Conservation (phyloP, 2,329 filamentous ascomycete species). For the Aureobasidium leucospermi region DNA sequence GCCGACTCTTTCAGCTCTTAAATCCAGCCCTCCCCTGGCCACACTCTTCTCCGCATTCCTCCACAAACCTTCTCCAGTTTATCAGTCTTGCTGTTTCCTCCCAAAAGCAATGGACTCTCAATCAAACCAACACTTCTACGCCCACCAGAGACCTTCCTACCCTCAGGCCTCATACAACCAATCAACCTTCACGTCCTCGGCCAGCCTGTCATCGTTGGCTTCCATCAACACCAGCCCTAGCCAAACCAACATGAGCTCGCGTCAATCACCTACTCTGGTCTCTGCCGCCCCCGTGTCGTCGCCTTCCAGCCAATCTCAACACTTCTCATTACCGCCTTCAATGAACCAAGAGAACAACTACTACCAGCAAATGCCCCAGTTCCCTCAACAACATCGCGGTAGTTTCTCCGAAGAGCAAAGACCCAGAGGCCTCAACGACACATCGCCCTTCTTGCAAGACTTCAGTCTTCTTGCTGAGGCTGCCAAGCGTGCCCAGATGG, state of each 20-base stretch:
- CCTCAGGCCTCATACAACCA: slow-evolving; percentile 26
- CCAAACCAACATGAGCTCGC: slow-evolving; percentile 18
- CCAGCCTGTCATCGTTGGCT: slow-evolving; percentile 34
- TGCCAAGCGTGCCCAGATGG: slow-evolving; percentile 86
- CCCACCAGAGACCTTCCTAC: slow-evolving; percentile 27
- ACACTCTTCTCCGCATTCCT: slow-evolving; percentile 12
- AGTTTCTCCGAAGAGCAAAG: slow-evolving; percentile 19
- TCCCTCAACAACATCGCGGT: slow-evolving; percentile 22
- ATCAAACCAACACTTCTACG: slow-evolving; percentile 10
- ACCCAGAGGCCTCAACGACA: slow-evolving; percentile 33
- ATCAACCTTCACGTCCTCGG: slow-evolving; percentile 35
- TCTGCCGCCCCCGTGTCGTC: slow-evolving; percentile 28
- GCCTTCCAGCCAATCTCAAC: slow-evolving; percentile 26
- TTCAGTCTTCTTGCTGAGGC: slow-evolving; percentile 86
- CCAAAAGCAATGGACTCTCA: slow-evolving; percentile 12
- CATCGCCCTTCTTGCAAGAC: slow-evolving; percentile 64
- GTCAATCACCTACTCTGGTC: slow-evolving; percentile 27
- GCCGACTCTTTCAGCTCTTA: slow-evolving; percentile 1
- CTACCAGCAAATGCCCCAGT: slow-evolving; percentile 22
- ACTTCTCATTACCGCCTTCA: slow-evolving; percentile 20
- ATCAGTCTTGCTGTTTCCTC: neutral
- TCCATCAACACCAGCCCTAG: slow-evolving; percentile 21
- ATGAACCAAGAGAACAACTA: slow-evolving; percentile 21
- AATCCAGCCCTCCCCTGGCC: slow-evolving; percentile 4
- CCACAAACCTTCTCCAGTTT: slow-evolving; percentile 12